Percentiles rank a stretch among this genome's conserved stretches.
phyloP scores from a whole-genome alignment of 805 yeast genomes.

The Cyberlindnera petersonii region DNA sequence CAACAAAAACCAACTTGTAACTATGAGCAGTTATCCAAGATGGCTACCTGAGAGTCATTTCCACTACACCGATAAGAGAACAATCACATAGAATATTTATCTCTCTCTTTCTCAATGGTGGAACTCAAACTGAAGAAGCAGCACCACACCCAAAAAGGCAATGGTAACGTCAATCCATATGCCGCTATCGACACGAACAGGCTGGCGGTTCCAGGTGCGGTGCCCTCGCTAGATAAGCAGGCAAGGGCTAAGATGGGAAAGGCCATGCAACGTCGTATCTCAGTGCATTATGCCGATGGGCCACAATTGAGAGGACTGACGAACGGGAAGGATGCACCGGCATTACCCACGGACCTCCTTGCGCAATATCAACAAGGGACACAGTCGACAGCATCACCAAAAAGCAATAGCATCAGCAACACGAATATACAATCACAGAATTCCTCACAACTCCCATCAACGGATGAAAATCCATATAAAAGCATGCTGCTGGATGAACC shows the following conservation, averaged over 20 bases:
- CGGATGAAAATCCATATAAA: constrained; percentile 3
- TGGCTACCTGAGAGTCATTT: too few relatives aligned
- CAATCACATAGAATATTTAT: too few relatives aligned
- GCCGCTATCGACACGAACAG: constrained; percentile 3
- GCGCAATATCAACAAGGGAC: constrained; percentile 14
- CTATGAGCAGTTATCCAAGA: too few relatives aligned
- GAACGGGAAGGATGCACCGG: constrained; percentile 22
- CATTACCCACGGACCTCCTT: constrained; percentile 27
- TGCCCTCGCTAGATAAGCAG: constrained; percentile 33
- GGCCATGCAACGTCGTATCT: constrained; percentile 42
- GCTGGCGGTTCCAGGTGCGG: constrained; percentile 7
- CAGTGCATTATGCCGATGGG: constrained; percentile 33
- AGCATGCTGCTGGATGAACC: constrained; percentile 7
- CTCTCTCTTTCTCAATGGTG: too few relatives aligned
- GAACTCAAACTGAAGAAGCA: constrained; percentile 5
- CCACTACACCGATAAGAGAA: too few relatives aligned
- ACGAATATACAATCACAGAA: too few relatives aligned
- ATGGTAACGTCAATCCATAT: neutral
- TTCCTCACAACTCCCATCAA: too few relatives aligned
- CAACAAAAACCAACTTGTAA: too few relatives aligned
- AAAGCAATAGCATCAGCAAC: too few relatives aligned
- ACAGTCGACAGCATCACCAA: neutral
- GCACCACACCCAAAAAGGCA: constrained; percentile 6
- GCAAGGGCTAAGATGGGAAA: constrained; percentile 37
- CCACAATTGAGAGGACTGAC: constrained; percentile 13